Conservation (phyloP, 805 yeast genomes). For the Myxozyma vanderwaltii region DNA sequence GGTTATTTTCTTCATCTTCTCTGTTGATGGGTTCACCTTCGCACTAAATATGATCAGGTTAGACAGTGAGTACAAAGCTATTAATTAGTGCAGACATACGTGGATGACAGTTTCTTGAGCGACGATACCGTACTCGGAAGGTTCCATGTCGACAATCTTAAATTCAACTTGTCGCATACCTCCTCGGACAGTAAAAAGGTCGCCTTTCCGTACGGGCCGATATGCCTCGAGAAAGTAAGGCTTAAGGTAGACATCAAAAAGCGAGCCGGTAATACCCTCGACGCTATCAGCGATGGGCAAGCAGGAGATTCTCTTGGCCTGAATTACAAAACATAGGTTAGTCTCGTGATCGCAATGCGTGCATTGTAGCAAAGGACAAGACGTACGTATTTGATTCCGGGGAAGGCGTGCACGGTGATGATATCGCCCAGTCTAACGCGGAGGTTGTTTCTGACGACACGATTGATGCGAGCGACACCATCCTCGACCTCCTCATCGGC, state of each 20-base stretch:
- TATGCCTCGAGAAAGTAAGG: slow-evolving; percentile 99
- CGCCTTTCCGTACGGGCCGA: slow-evolving; percentile 98
- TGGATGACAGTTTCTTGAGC: slow-evolving; percentile 98
- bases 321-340: neutral
- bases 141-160: slow-evolving; percentile 97
- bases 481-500: slow-evolving; percentile 97
- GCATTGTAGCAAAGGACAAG: neutral
- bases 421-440: slow-evolving; percentile 93
- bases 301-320: slow-evolving; percentile 87
- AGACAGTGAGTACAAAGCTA: neutral
- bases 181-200: slow-evolving; percentile 93
- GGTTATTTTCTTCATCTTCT: slow-evolving; percentile 95
- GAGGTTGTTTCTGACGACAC: slow-evolving; percentile 94
- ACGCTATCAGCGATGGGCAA: slow-evolving; percentile 97
- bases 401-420: slow-evolving; percentile 89
- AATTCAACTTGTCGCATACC: slow-evolving; percentile 99
- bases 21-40: slow-evolving; percentile 99
- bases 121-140: slow-evolving; percentile 94
- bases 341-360: neutral
- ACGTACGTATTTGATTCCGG: slow-evolving; percentile 82
- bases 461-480: slow-evolving; percentile 89
- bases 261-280: slow-evolving; percentile 95
- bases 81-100: slow-evolving; percentile 26
- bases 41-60: slow-evolving; percentile 46
- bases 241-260: slow-evolving; percentile 93